Evolutionary conservation across 768 basidiomycete genomes (phyloP).

Genomic region (Hericium coralloides): DNA sequence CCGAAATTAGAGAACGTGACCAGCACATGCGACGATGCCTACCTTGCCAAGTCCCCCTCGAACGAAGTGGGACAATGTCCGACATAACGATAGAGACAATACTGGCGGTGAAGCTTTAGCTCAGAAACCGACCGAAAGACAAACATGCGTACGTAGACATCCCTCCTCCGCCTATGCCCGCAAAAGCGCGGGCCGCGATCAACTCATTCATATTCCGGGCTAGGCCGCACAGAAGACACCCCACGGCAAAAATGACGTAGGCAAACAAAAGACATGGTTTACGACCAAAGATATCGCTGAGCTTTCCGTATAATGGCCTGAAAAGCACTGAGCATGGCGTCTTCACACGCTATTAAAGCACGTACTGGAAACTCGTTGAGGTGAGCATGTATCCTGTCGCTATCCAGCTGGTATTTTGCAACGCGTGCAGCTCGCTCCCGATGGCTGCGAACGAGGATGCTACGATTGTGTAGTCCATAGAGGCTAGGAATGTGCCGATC

Average conservation of each 20-base stretch:
- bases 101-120: constrained; percentile 20
- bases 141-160: constrained; percentile 48
- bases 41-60: constrained; percentile 68
- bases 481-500: constrained; percentile 23
- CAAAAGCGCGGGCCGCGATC: constrained; percentile 41
- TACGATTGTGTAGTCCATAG: constrained; percentile 26
- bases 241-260: constrained; percentile 44
- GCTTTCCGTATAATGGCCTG: constrained; percentile 56
- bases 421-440: constrained; percentile 43
- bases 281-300: constrained; percentile 55
- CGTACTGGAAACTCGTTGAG: constrained; percentile 51
- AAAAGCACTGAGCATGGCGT: not conserved
- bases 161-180: constrained; percentile 55
- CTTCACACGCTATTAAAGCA: not conserved
- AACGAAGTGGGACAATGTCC: constrained; percentile 52
- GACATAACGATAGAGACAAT: constrained; percentile 59
- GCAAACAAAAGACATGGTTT: constrained; percentile 49
- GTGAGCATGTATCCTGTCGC: constrained; percentile 56
- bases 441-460: constrained; percentile 25
- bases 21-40: not conserved
- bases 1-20: not conserved
- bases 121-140: too few species aligned
- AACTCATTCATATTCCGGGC: constrained; percentile 46
- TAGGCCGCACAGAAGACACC: constrained; percentile 44
- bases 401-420: constrained; percentile 62